These are phyloP conservation scores for Achaetomium macrosporum DNA, from an alignment of 2,329 filamentous ascomycete species.

Conservation along the genomic window DNA sequence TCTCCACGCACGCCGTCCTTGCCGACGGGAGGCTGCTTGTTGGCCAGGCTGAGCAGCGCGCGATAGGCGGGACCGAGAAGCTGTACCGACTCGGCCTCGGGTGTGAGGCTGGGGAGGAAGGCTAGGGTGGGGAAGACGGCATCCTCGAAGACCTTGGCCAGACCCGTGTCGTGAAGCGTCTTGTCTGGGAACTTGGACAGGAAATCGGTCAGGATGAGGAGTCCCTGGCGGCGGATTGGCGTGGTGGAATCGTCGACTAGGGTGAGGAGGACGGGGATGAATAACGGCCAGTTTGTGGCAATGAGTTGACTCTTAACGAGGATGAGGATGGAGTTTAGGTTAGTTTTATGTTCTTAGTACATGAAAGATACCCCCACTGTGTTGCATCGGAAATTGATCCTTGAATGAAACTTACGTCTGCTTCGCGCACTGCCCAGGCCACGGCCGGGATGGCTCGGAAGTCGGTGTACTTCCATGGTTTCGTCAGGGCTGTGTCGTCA, in stretches of 20 bases:
- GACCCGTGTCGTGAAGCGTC: constrained; percentile 56
- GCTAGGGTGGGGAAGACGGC: constrained; percentile 66
- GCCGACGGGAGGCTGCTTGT: constrained; percentile 29
- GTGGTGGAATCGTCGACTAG: constrained; percentile 59
- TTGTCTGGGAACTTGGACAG: constrained; percentile 47
- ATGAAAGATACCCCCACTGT: constrained; percentile 11
- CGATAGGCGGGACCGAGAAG: constrained; percentile 62
- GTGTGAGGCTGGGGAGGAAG: constrained; percentile 70
- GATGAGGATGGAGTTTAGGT: constrained; percentile 6
- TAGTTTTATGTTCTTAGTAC: background rate
- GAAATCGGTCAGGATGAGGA: constrained; percentile 49
- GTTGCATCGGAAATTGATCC: background rate
- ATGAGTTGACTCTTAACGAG: constrained; percentile 37
- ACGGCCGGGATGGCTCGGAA: constrained; percentile 51
- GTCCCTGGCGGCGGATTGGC: constrained; percentile 48
- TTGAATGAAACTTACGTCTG: constrained; percentile 39
- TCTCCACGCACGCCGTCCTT: constrained; percentile 3
- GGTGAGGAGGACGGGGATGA: constrained; percentile 63
- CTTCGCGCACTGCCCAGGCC: constrained; percentile 51
- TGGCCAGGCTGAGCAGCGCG: constrained; percentile 56
- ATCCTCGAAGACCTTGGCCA: constrained; percentile 63
- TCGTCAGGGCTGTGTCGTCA: constrained; percentile 38
- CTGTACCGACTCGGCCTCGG: constrained; percentile 60
- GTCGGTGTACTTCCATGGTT: constrained; percentile 57
- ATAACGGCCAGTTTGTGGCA: constrained; percentile 57